Conservation (phyloP, 129 eudicot genomes). For the Lactuca saligna region DNA sequence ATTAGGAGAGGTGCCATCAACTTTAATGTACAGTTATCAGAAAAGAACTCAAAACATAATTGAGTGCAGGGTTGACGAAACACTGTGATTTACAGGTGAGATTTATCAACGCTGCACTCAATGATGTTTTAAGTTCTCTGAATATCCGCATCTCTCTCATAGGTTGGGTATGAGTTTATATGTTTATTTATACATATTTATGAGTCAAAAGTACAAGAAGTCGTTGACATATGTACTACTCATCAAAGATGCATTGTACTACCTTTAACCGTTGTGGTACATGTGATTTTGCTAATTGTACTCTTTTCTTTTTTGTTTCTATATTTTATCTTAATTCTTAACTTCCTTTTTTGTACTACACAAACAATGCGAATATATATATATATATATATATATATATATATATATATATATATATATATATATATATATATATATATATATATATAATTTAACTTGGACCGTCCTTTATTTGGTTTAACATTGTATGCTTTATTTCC, state of each 20-base stretch:
- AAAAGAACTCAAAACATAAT: constrained; percentile 50
- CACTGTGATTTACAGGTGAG: background rate
- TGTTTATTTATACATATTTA: constrained; percentile 9
- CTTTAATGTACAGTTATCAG: background rate
- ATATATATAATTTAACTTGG: too few species aligned
- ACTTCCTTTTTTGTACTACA: constrained; percentile 21
- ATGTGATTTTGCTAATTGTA: constrained; percentile 24
- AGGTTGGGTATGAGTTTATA: background rate
- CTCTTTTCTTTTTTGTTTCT: constrained; percentile 17
- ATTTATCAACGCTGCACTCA: constrained; percentile 99
- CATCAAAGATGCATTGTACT: constrained; percentile 24
- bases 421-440: too few species aligned
- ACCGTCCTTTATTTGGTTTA: too few species aligned
- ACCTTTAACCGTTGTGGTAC: constrained; percentile 7
- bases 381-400: too few species aligned
- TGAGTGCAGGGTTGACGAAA: constrained; percentile 46
- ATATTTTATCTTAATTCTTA: background rate
- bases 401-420: too few species aligned
- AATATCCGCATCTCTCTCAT: background rate
- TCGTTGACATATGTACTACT: constrained; percentile 24
- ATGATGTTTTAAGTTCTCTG: constrained; percentile 66
- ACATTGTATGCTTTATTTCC: too few species aligned
- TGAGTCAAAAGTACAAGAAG: background rate
- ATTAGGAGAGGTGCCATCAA: background rate
- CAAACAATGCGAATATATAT: background rate